A percentile compares a stretch with the other conserved stretches of the same genome.
Evolutionary conservation across 2,329 filamentous ascomycete genomes (phyloP).

Genomic region (Talaromyces sp.): DNA sequence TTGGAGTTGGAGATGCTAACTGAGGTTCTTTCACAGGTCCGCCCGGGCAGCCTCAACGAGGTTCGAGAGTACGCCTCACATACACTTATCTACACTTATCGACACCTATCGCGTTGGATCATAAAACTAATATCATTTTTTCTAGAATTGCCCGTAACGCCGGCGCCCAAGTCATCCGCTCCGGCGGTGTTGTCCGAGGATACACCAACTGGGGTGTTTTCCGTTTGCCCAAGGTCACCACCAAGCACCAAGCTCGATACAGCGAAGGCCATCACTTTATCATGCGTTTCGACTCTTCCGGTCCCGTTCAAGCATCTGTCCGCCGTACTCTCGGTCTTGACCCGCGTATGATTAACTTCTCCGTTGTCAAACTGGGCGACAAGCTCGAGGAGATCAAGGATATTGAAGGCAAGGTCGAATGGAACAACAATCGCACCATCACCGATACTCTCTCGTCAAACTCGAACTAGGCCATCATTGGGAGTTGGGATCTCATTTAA

Average conservation of each 20-base stretch:
- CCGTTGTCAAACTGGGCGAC: slow-evolving; percentile 80
- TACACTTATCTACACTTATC: slow-evolving; percentile 3
- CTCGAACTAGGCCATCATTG: not conserved
- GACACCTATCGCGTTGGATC: slow-evolving; percentile 6
- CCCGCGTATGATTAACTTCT: slow-evolving; percentile 85
- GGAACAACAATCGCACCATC: slow-evolving; percentile 45
- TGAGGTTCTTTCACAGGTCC: slow-evolving; percentile 64
- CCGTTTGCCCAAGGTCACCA: slow-evolving; percentile 76
- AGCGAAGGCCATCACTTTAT: slow-evolving; percentile 93
- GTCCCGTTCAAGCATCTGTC: slow-evolving; percentile 72
- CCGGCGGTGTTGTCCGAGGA: slow-evolving; percentile 87
- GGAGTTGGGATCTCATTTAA: not conserved
- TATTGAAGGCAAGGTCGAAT: slow-evolving; percentile 58
- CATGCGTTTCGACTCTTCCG: slow-evolving; percentile 88
- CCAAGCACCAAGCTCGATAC: slow-evolving; percentile 81
- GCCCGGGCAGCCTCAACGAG: slow-evolving; percentile 84
- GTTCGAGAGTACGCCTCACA: slow-evolving; percentile 80
- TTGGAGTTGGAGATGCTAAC: slow-evolving; percentile 13
- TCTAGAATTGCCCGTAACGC: slow-evolving; percentile 82
- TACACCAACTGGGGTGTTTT: slow-evolving; percentile 96
- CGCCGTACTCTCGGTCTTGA: slow-evolving; percentile 78
- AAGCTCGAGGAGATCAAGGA: slow-evolving; percentile 65
- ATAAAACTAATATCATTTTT: slow-evolving; percentile 12
- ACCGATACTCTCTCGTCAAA: slow-evolving; percentile 27
- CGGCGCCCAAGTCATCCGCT: slow-evolving; percentile 78